These are phyloP conservation scores for Melaleuca quinquenervia DNA, from an alignment of 345 rosid species.

Conservation along the genomic window DNA sequence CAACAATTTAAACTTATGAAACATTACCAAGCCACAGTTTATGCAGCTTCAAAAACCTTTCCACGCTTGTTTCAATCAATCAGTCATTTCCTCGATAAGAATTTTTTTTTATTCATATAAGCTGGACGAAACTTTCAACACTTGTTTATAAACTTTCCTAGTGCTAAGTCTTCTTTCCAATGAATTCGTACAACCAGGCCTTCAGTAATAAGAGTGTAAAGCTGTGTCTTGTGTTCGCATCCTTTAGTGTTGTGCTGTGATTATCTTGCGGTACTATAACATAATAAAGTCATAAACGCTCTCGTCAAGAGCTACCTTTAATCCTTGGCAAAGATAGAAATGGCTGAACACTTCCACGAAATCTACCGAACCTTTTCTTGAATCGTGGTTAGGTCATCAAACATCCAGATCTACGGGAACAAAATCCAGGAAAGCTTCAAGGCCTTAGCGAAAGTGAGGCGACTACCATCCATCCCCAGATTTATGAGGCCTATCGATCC, in stretches of 20 bases:
- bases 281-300: not conserved
- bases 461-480: not conserved
- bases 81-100: not conserved
- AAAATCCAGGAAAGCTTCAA: constrained; percentile 10
- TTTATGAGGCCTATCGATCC: not conserved
- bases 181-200: not conserved
- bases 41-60: not conserved
- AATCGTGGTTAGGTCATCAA: not conserved
- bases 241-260: not conserved
- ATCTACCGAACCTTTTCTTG: not conserved
- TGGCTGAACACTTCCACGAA: not conserved
- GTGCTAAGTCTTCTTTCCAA: not conserved
- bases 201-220: not conserved
- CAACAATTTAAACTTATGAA: not conserved
- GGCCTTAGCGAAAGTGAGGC: constrained; percentile 2
- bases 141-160: not conserved
- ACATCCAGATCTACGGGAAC: constrained; percentile 10
- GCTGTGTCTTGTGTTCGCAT: not conserved
- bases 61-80: not conserved
- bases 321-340: not conserved
- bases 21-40: not conserved
- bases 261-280: not conserved
- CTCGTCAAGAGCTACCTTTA: not conserved
- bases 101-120: not conserved
- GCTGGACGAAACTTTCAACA: not conserved